phyloP scores from a whole-genome alignment of 176 grass and related monocot species.

The Poa annua region DNA sequence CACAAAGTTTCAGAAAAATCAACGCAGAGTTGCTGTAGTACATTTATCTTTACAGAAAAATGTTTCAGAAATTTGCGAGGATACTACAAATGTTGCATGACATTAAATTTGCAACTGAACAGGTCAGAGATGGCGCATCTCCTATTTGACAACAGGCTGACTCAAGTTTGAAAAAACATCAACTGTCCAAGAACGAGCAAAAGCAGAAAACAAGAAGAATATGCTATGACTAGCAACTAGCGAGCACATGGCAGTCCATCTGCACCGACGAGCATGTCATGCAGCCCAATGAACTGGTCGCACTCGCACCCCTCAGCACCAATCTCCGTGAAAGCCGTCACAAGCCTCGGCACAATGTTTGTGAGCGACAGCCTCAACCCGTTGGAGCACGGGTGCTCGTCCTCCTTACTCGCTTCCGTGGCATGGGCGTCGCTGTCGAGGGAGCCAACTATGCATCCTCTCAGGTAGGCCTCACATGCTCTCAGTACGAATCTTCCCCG shows the following conservation, averaged over 20 bases:
- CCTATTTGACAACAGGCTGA: no score
- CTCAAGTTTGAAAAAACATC: no score
- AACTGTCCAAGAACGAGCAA: no score
- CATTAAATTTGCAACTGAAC: background rate
- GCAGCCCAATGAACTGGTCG: background rate
- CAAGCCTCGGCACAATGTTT: background rate
- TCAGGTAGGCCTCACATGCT: background rate
- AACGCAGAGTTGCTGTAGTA: no score
- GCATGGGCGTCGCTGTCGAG: background rate
- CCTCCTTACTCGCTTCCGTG: background rate
- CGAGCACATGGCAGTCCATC: background rate
- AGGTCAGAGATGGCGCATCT: background rate
- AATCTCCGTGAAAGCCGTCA: background rate
- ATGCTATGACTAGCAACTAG: background rate
- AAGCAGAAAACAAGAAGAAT: no score
- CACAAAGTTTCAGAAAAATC: no score
- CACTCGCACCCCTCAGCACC: background rate
- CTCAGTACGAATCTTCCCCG: background rate
- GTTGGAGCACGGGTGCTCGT: background rate
- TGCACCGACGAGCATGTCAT: background rate
- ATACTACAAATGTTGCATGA: background rate
- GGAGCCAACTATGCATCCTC: background rate
- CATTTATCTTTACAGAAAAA: no score
- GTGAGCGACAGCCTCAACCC: background rate
- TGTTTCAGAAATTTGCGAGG: no score